Evolutionary conservation across 2,329 filamentous ascomycete species (phyloP), one percentile per base, ranked within the genome.

Genomic region (Sporothrix mexicana): DNA sequence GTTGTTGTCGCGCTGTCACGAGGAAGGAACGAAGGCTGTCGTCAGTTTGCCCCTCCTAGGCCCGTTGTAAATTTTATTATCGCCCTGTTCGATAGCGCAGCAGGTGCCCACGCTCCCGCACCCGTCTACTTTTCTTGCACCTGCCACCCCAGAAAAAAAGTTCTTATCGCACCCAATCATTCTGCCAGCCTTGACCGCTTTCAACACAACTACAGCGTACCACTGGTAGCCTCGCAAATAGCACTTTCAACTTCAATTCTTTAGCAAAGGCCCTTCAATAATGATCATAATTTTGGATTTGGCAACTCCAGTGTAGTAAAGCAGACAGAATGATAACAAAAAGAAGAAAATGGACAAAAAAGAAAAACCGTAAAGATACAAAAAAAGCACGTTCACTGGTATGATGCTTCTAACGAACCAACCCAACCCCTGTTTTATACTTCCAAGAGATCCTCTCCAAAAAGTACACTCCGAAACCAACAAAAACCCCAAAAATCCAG

Each of bases 101-200:
- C 9, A 15, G 25, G 61, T 20, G 8, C 23, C 41, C 55, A 8
- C 67, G 41, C 51, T 10, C 17, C 41, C 61, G 15, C 12, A 66
- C 57, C 57, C 57, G 57, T 62, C 41, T 36, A 41, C 25, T 66
- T 66, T 66, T 66, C 61, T 66, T 47, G 41, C 41, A 20, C 49
- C n/a, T 59, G 17, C 25, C 12, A n/a, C 41, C 15, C 13, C 9
- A 51, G 43, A 45, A 59, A 73, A 36, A 74, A 74, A 15, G 43
- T 70, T 69, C 71, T 73, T 75, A 74, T 75, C 75, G 72, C 74
- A 23, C 17, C 49, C 74, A 77, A 80, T 77, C 79, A 81, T 84
- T 84, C 79, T 85, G 83, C 83, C 83, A 17, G 0, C 0, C 0
- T 8, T 75, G 71, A 84, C 83, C 83, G 82, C 83, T 76, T 72